Evolutionary conservation across 768 basidiomycete genomes (phyloP).

Genomic region (Galerina marginata): DNA sequence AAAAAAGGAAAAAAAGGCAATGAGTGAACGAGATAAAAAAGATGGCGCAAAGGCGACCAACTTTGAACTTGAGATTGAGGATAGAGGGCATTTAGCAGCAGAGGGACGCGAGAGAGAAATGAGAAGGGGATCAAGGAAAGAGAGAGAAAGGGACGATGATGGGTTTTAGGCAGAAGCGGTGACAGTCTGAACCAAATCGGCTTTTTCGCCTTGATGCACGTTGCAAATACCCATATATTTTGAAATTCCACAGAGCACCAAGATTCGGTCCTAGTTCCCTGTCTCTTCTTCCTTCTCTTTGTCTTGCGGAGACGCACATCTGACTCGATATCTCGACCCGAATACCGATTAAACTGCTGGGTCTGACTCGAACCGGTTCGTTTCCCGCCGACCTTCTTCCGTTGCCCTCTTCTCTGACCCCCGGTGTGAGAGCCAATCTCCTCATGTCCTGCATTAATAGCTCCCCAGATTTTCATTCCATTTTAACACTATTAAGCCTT

Average conservation of each 20-base stretch:
- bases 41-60: slow-evolving; percentile 30
- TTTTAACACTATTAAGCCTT: background rate
- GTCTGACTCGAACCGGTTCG: slow-evolving; percentile 16
- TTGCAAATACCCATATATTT: slow-evolving; percentile 26
- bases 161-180: slow-evolving; percentile 20
- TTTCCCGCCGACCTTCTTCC: slow-evolving; percentile 19
- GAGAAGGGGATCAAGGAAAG: slow-evolving; percentile 22
- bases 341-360: slow-evolving; percentile 23
- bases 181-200: slow-evolving; percentile 13
- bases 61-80: slow-evolving; percentile 88
- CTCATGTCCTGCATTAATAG: slow-evolving; percentile 4
- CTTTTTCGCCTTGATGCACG: slow-evolving; percentile 26
- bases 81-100: slow-evolving; percentile 70
- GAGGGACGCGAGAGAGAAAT: slow-evolving; percentile 1
- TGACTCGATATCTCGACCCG: slow-evolving; percentile 29
- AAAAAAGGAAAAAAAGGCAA: slow-evolving; percentile 18
- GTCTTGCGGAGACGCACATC: slow-evolving; percentile 15
- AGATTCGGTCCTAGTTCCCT: background rate
- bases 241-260: slow-evolving; percentile 19
- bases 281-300: slow-evolving; percentile 11
- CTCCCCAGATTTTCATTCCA: background rate
- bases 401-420: slow-evolving; percentile 4
- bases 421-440: slow-evolving; percentile 2
- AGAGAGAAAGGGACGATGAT: slow-evolving; percentile 17
- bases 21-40: slow-evolving; percentile 10